A percentile compares a stretch with the other conserved stretches of the same genome.
phyloP scores from a whole-genome alignment of 805 yeast species.

The Debaryomyces castellii region DNA sequence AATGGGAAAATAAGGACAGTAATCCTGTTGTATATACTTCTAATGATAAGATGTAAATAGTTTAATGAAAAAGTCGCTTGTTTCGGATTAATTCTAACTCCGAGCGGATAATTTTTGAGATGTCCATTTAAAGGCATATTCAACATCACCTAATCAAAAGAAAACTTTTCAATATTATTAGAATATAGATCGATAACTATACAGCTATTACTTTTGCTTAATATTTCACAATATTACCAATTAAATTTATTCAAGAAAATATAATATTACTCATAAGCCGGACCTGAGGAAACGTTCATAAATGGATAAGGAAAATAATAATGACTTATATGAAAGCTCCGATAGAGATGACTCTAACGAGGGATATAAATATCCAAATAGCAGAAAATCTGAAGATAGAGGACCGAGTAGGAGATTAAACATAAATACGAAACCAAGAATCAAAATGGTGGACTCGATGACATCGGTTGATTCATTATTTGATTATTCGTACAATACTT shows the following conservation, averaged over 20 bases:
- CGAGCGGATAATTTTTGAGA: conserved; percentile 1
- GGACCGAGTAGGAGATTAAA: background rate
- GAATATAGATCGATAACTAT: background rate
- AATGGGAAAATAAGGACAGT: conserved; percentile 24
- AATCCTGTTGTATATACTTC: conserved; percentile 20
- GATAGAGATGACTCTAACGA: background rate
- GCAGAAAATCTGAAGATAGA: background rate
- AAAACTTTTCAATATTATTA: background rate
- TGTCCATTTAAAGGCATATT: background rate
- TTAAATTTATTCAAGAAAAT: background rate
- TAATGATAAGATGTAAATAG: conserved; percentile 3
- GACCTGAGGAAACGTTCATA: background rate
- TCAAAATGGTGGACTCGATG: conserved; percentile 6
- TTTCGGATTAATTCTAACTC: background rate
- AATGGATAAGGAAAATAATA: background rate
- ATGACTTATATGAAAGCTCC: background rate
- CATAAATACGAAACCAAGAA: background rate
- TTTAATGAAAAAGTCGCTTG: background rate
- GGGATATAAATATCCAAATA: background rate
- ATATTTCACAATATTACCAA: background rate
- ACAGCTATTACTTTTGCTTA: no score
- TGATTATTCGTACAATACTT: conserved; percentile 10
- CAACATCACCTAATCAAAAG: background rate
- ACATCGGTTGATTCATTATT: conserved; percentile 32
- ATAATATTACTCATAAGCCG: background rate